Evolutionary conservation across 768 basidiomycete species (phyloP).

Genomic region (Xanthoconium purpureum): DNA sequence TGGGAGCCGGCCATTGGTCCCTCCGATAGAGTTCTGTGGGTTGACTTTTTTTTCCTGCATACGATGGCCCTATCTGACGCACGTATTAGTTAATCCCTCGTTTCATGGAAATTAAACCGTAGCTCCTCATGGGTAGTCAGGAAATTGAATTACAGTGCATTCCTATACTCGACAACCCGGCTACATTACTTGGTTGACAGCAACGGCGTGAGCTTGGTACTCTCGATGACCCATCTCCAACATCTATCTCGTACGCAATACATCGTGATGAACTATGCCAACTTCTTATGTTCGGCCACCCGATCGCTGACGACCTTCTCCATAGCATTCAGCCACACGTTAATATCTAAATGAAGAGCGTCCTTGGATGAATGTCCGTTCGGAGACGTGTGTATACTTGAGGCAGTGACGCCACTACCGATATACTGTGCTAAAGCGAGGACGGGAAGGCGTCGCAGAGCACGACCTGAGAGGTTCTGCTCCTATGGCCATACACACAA

Average conservation of each 20-base stretch:
- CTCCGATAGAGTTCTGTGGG: constrained; percentile 24
- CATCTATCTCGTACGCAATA: not conserved
- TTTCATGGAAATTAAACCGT: constrained; percentile 14
- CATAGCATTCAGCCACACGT: constrained; percentile 84
- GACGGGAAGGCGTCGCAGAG: constrained; percentile 89
- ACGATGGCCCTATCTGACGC: not conserved
- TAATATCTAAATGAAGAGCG: constrained; percentile 39
- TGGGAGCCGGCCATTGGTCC: not conserved
- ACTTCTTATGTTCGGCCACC: constrained; percentile 47
- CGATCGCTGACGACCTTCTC: constrained; percentile 66
- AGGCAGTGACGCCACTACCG: constrained; percentile 39
- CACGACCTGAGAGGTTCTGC: constrained; percentile 89
- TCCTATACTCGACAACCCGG: not conserved
- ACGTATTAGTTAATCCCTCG: constrained; percentile 23
- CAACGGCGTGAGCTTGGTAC: not conserved
- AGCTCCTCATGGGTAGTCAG: not conserved
- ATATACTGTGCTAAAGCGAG: constrained; percentile 87
- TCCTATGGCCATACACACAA: constrained; percentile 34
- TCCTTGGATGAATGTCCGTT: constrained; percentile 6
- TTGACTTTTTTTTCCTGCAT: constrained; percentile 3
- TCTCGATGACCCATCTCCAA: not conserved
- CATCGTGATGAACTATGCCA: constrained; percentile 29
- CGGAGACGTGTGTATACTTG: constrained; percentile 12
- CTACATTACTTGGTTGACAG: not conserved
- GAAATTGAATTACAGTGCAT: constrained; percentile 2